These are phyloP conservation scores for Ceratocystis eucalypticola DNA, from an alignment of 2,329 filamentous ascomycete genomes.

Conservation along the genomic window DNA sequence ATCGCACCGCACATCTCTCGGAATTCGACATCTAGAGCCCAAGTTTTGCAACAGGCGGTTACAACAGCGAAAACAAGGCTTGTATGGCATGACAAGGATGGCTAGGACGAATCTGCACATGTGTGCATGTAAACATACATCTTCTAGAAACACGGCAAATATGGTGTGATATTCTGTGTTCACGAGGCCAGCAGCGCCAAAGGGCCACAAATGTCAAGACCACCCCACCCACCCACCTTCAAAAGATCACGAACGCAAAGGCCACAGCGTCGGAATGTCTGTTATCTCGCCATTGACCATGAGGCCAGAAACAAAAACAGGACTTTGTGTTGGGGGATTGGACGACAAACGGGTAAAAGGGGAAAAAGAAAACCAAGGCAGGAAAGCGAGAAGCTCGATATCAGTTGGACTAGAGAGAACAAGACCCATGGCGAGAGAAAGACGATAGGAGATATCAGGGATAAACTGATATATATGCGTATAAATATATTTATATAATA, in stretches of 20 bases:
- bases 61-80: not conserved
- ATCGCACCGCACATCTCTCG: not conserved
- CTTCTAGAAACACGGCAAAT: not conserved
- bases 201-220: not conserved
- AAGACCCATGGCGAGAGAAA: no score
- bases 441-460: no score
- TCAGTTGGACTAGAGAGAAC: not conserved
- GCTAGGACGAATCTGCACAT: not conserved
- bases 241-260: conserved; percentile 1
- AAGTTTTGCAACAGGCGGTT: not conserved
- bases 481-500: no score
- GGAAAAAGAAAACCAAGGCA: no score
- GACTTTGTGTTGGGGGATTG: no score
- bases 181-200: no score
- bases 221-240: not conserved
- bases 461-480: no score
- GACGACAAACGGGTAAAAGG: no score
- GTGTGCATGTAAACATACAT: not conserved
- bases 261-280: not conserved
- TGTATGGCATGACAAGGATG: not conserved
- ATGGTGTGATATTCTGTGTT: not conserved
- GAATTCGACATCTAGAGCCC: not conserved
- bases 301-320: not conserved
- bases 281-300: not conserved
- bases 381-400: not conserved